Evolutionary conservation across 2,329 filamentous ascomycete genomes (phyloP).

Genomic region (Neurospora sp.): DNA sequence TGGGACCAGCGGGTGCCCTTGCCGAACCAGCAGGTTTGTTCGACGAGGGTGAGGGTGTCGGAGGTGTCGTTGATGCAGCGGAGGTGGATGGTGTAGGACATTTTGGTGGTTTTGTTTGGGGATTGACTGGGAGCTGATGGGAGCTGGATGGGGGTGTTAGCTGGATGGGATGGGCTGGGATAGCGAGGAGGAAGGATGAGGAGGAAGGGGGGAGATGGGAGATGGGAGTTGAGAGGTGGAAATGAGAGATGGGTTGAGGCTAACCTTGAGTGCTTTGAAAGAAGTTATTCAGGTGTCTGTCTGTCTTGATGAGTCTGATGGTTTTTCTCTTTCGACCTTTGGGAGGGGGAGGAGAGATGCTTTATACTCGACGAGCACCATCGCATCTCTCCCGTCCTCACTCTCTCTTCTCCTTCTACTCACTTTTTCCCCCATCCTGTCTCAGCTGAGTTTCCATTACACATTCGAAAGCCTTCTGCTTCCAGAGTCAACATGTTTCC

Average conservation of each 20-base stretch:
- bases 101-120: conserved; percentile 2
- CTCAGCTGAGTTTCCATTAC: neutral
- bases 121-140: no score
- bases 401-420: no score
- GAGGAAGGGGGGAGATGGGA: neutral
- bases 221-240: neutral
- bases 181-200: neutral
- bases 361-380: neutral
- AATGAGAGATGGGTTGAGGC: neutral
- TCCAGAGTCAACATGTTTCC: neutral
- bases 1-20: neutral
- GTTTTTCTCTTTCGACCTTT: neutral
- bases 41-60: neutral
- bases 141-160: neutral
- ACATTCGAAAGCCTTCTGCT: neutral
- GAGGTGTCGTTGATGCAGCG: conserved; percentile 6
- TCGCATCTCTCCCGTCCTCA: neutral
- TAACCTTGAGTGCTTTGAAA: neutral
- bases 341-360: fast-evolving
- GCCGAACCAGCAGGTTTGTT: conserved; percentile 4
- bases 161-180: neutral
- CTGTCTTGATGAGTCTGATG: neutral
- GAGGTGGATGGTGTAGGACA: conserved; percentile 5
- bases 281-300: neutral
- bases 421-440: no score